Evolutionary conservation across 1,284 basidiomycete species (phyloP), one percentile per base, ranked within the genome.

Genomic region (Rhodotorula sp.): DNA sequence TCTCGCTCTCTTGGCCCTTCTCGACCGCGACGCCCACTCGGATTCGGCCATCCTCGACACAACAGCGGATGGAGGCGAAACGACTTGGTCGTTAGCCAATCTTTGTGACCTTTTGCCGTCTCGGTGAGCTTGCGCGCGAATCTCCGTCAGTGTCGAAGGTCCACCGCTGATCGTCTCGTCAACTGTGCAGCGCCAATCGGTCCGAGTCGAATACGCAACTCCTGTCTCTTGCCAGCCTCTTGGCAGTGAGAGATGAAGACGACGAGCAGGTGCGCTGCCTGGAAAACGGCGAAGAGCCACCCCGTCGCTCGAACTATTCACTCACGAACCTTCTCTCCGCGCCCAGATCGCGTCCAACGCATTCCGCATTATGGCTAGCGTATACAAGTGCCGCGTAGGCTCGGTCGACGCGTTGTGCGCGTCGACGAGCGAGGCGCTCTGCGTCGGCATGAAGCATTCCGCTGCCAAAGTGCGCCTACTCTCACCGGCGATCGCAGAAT

Each of bases 71-170:
- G 15, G n/a, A 14, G 5, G 56, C 14, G 67, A 29, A 29, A 47
- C 61, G 61, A 5, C 14, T 6, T 75, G 74, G 74, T 52, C 74
- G 1, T 23, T 75, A 4, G 74, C 74, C 18, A 75, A 73, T 21
- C 63, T 54, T n/a, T 67, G 64, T 48, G 74, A 75, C 31, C 34
- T 23, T 10, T 46, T 73, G 23, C n/a, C 6, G 5, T 4, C 63
- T 67, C 7, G 21, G 62, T 57, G 3, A n/a, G 21, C 15, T 16
- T 14, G 12, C 10, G 1, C 39, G 39, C 39, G 1, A 14, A 43
- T 2, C 10, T 12, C 2, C 39, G 10, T 8, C 39, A 12, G 39
- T 10, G 12, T 43, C 39, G 12, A 43, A 1, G 10, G 10, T 14
- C 8, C 39, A 12, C 12, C 10, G 39, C 39, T 43, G 39, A 43